Conservation (phyloP, 345 rosid species). For the Moricandia arvensis region DNA sequence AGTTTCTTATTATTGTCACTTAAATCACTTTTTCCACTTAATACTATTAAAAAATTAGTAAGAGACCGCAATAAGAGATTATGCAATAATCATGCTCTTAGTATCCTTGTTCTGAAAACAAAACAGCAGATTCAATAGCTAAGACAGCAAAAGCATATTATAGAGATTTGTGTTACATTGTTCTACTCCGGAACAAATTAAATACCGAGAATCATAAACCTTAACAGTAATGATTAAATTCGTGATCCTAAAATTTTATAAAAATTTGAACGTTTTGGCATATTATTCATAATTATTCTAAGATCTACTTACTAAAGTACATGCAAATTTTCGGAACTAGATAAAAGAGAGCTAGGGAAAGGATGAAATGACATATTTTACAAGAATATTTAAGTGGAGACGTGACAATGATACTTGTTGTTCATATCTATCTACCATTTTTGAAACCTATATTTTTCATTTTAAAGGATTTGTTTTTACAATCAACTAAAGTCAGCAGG, state of each 20-base stretch:
- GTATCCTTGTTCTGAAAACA: no score
- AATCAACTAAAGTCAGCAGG: no score
- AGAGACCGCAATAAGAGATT: no score
- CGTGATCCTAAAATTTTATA: neutral
- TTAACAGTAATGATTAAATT: neutral
- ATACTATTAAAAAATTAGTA: no score
- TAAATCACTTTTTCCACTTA: no score
- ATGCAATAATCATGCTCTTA: no score
- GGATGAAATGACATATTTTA: neutral
- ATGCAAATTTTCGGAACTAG: neutral
- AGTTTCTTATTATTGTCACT: no score
- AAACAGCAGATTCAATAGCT: no score
- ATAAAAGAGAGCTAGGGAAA: neutral
- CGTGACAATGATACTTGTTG: neutral
- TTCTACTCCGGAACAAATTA: neutral
- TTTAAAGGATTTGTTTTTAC: no score
- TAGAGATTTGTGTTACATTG: no score
- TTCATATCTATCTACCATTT: neutral
- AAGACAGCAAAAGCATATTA: no score
- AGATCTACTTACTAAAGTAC: neutral
- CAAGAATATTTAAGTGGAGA: neutral
- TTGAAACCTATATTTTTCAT: neutral
- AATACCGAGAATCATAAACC: neutral
- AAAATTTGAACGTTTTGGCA: neutral
- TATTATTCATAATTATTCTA: neutral